Conservation (phyloP, 768 basidiomycete species). For the Albatrellus ellisii region DNA sequence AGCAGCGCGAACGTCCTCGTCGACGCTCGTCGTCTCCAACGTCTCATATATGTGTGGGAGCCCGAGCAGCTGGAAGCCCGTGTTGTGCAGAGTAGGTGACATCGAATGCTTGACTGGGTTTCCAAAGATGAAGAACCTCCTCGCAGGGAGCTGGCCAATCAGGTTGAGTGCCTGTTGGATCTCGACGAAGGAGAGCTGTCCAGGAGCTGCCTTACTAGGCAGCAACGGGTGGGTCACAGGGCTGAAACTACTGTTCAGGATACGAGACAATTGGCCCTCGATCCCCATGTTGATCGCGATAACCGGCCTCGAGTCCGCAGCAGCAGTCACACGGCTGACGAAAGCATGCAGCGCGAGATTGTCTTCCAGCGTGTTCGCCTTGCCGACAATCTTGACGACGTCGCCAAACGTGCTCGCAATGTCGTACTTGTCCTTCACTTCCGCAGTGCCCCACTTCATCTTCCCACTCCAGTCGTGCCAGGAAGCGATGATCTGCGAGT, state of each 20-base stretch:
- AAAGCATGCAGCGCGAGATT: slow-evolving; percentile 75
- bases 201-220: slow-evolving; percentile 83
- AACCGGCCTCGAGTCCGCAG: slow-evolving; percentile 57
- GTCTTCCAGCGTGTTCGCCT: slow-evolving; percentile 59
- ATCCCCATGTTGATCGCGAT: slow-evolving; percentile 92
- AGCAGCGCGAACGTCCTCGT: slow-evolving; percentile 48
- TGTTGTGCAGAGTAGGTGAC: slow-evolving; percentile 91
- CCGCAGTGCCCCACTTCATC: slow-evolving; percentile 64
- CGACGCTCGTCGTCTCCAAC: slow-evolving; percentile 60
- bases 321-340: slow-evolving; percentile 30
- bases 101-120: slow-evolving; percentile 80
- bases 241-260: slow-evolving; percentile 76
- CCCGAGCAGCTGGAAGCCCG: slow-evolving; percentile 67
- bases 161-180: slow-evolving; percentile 76
- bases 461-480: slow-evolving; percentile 91
- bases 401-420: slow-evolving; percentile 62
- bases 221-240: slow-evolving; percentile 85
- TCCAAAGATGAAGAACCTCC: slow-evolving; percentile 79
- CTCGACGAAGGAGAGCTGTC: slow-evolving; percentile 81
- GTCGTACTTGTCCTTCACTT: slow-evolving; percentile 57
- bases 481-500: slow-evolving; percentile 76
- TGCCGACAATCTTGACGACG: slow-evolving; percentile 87
- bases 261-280: slow-evolving; percentile 81
- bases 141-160: slow-evolving; percentile 63
- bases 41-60: slow-evolving; percentile 73